Percentiles rank a stretch among this genome's conserved stretches.
phyloP scores from a whole-genome alignment of 2,329 filamentous ascomycete genomes.

The Venturia carpophila region DNA sequence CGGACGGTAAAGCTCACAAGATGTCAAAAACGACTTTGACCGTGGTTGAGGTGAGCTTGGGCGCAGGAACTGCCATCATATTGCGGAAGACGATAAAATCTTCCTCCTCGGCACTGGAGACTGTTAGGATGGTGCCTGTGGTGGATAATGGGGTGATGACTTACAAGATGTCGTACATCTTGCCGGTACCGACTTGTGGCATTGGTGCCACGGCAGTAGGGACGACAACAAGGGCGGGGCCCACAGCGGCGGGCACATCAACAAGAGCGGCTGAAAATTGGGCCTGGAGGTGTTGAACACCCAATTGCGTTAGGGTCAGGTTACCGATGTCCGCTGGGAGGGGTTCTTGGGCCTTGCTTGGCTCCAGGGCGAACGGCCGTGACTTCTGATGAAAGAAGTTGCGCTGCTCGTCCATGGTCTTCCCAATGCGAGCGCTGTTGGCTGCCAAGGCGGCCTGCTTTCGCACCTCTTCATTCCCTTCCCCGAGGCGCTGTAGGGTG shows the following conservation, averaged over 20 bases:
- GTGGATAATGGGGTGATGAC: neutral
- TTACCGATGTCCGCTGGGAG: neutral
- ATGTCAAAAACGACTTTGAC: neutral
- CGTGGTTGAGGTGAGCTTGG: neutral
- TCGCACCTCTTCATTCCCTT: neutral
- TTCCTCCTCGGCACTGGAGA: neutral
- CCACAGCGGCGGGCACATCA: neutral
- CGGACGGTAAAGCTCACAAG: neutral
- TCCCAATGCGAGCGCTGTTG: neutral
- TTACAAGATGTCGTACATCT: neutral
- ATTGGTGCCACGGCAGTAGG: neutral
- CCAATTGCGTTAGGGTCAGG: neutral
- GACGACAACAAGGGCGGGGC: neutral
- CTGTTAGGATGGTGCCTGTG: neutral
- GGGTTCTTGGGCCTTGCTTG: neutral
- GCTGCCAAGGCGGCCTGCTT: neutral
- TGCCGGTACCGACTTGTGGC: neutral
- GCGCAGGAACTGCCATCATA: neutral
- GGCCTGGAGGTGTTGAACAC: neutral
- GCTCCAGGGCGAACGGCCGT: neutral
- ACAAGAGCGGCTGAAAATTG: neutral
- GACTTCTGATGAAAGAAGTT: neutral
- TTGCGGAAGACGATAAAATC: neutral
- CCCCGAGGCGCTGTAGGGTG: neutral
- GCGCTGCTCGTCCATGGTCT: neutral